Percentiles rank a stretch among this genome's conserved stretches.
Evolutionary conservation across 768 basidiomycete species (phyloP).

Genomic region (Ramaria sp.): DNA sequence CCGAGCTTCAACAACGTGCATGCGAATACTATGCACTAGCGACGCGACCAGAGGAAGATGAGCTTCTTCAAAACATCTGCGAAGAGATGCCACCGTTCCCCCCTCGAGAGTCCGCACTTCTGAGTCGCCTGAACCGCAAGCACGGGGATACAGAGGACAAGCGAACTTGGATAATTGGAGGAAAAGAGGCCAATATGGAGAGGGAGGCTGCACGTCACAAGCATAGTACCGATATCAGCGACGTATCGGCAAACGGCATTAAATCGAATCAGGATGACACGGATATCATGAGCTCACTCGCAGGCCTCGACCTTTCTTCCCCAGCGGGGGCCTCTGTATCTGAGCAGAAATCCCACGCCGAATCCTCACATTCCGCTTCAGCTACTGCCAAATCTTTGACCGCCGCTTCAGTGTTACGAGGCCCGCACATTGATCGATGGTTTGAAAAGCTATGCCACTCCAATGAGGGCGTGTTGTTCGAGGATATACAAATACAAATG

Average conservation of each 20-base stretch:
- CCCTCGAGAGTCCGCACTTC: conserved; percentile 81
- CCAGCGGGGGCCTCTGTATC: conserved; percentile 19
- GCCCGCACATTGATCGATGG: conserved; percentile 80
- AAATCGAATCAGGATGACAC: conserved; percentile 24
- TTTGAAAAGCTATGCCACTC: conserved; percentile 73
- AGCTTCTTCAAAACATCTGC: conserved; percentile 86
- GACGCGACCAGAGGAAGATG: conserved; percentile 77
- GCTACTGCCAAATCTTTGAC: conserved; percentile 3
- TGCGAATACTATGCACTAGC: conserved; percentile 95
- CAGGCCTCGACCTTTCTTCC: conserved; percentile 65
- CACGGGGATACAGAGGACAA: conserved; percentile 92
- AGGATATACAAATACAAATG: conserved; percentile 91
- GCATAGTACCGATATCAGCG: conserved; percentile 27
- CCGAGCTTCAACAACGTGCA: conserved; percentile 94
- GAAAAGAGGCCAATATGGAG: conserved; percentile 85
- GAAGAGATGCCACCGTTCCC: conserved; percentile 99
- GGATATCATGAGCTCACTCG: conserved; percentile 64
- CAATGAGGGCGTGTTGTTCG: conserved; percentile 85
- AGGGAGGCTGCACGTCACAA: conserved; percentile 46
- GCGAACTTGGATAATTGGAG: conserved; percentile 89
- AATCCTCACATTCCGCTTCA: not conserved
- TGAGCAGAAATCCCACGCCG: conserved; percentile 10
- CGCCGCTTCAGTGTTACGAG: conserved; percentile 46
- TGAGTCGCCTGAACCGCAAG: conserved; percentile 81
- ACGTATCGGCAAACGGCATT: conserved; percentile 24